Base-by-base conservation (phyloP, 1,139 yeast genomes). In the Suhomyces guaymorum region DNA sequence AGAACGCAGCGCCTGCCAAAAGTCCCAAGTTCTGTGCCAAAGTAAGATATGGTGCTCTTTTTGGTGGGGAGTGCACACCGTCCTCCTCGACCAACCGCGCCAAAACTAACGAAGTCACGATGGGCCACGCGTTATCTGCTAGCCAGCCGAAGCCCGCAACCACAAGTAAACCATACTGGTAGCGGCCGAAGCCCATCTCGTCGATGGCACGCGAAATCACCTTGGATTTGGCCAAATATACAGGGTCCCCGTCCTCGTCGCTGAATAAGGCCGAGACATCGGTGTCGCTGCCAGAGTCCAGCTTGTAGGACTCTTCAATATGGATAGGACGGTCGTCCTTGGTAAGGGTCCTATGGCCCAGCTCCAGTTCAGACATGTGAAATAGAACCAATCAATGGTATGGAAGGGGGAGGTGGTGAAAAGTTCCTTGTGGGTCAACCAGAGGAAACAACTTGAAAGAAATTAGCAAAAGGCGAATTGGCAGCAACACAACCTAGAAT, bases 111-210 rank as follows among this genome's bases (percentile, higher is more conserved):
- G 66, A 52, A 1, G 69, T 63, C 3, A 61, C 70, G 8, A 66
- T 55, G 2, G 74, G 74, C 68, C 71, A 68, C 4, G 69, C 67
- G 42, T 68, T 68, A 43, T 68, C 74, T 8, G 70, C 58, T 31
- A 66, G 51, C 73, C 74, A 68, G 1, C 74, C 73, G 42, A 67
- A 66, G 2, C 73, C 73, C 3, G 72, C 69, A 8, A 67, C 73
- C 29, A 65, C 52, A 27, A 67, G 62, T n/a, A 67, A 51, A 4
- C 72, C 72, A 24, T 43, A 40, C 41, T 69, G 75, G 45, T 69
- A 69, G 24, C 56, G 51, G 1, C 75, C 75, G 50, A 64, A 69
- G 3, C 73, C 75, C 21, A 69, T 61, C 27, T 58, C 58, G 43
- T 66, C 69, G 28, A 69, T 66, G 11, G 70, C 67, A 5, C 47